These are phyloP conservation scores for Strobilomyces echinocephalus DNA, from an alignment of 768 basidiomycete species.

Conservation along the genomic window DNA sequence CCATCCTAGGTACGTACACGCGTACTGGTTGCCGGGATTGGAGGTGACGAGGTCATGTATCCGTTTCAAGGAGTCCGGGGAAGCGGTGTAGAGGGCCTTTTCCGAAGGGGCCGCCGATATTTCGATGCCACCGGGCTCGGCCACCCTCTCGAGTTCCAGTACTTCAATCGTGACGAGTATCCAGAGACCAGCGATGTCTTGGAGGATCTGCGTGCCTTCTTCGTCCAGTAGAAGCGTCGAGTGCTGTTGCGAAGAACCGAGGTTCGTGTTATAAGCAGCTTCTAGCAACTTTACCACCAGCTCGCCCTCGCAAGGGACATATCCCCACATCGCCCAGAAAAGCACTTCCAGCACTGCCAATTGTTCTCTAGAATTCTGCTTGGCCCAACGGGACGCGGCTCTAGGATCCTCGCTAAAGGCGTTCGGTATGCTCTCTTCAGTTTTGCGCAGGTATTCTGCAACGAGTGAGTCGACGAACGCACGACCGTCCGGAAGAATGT, in stretches of 20 bases:
- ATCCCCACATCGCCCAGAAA: constrained; percentile 86
- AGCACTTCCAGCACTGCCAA: constrained; percentile 77
- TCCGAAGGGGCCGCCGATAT: constrained; percentile 47
- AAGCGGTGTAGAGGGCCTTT: constrained; percentile 52
- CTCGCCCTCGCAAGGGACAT: constrained; percentile 58
- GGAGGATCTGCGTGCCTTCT: constrained; percentile 58
- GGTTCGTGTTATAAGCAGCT: constrained; percentile 56
- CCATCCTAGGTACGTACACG: constrained; percentile 78
- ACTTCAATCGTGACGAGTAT: constrained; percentile 75
- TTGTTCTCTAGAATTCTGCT: constrained; percentile 75
- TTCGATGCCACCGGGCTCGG: constrained; percentile 48
- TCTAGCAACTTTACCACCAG: constrained; percentile 61
- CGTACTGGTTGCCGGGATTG: constrained; percentile 58
- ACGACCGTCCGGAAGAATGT: constrained; percentile 59
- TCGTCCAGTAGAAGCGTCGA: constrained; percentile 67
- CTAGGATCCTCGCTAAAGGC: constrained; percentile 47
- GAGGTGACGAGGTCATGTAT: constrained; percentile 66
- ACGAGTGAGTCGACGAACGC: constrained; percentile 61
- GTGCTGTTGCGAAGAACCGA: constrained; percentile 63
- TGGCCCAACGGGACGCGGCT: constrained; percentile 61
- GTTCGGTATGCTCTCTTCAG: constrained; percentile 44
- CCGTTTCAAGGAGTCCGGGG: constrained; percentile 55
- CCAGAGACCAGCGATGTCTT: constrained; percentile 72
- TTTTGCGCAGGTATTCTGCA: constrained; percentile 52
- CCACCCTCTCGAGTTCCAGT: constrained; percentile 70